A percentile compares a stretch with the other conserved stretches of the same genome.
Evolutionary conservation across 2,329 filamentous ascomycete species (phyloP).

Genomic region (Arthrobotrys sphaeroides): DNA sequence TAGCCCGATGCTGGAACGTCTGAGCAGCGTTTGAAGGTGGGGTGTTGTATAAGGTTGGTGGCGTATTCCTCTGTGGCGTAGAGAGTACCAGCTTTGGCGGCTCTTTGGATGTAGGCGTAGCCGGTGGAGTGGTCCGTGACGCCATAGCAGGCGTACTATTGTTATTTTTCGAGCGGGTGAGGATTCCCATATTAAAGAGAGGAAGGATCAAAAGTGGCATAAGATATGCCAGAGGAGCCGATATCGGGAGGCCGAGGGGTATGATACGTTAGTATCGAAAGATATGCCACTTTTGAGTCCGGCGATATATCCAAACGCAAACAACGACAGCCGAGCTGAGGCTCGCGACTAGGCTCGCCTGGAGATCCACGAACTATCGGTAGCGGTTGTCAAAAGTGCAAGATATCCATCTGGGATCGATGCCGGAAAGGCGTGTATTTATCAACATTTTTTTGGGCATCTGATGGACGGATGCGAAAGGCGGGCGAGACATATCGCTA

Average conservation of each 20-base stretch:
- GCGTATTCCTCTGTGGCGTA: constrained; percentile 6
- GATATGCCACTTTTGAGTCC: no score
- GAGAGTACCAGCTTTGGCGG: constrained; percentile 4
- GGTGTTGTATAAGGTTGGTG: background rate
- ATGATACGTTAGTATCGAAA: no score
- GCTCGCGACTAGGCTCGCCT: background rate
- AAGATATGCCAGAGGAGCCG: background rate
- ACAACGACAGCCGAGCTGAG: background rate
- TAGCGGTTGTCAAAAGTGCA: background rate
- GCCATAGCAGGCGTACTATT: background rate
- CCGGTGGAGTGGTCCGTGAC: background rate
- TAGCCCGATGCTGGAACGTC: constrained; percentile 15
- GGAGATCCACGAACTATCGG: no score
- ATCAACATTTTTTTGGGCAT: constrained; percentile 1
- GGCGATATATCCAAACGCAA: background rate
- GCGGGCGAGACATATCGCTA: background rate
- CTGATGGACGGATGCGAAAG: background rate
- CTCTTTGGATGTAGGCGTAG: background rate
- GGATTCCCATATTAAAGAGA: background rate
- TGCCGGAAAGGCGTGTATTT: constrained; percentile 2
- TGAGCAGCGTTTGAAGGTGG: background rate
- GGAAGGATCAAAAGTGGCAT: background rate
- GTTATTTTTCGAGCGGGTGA: background rate
- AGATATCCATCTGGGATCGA: background rate
- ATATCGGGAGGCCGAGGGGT: no score